phyloP scores from a whole-genome alignment of 805 yeast genomes.

The Saturnispora sekii region DNA sequence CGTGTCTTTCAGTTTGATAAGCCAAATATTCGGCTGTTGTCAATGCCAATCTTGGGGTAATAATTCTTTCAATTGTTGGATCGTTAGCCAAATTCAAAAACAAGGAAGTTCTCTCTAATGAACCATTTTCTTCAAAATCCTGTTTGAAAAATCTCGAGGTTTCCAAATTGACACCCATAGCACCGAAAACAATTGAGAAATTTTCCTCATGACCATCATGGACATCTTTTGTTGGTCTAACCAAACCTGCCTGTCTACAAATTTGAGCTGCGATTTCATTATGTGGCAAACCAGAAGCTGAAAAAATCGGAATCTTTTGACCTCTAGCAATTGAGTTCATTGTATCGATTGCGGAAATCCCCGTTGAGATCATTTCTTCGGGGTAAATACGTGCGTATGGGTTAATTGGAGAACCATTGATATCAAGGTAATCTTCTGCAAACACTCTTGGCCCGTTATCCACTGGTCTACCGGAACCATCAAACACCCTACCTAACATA shows the following conservation, averaged over 20 bases:
- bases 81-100: constrained; percentile 97
- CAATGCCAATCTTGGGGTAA: constrained; percentile 97
- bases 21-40: constrained; percentile 98
- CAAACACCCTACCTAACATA: constrained; percentile 94
- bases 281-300: constrained; percentile 99
- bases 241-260: constrained; percentile 99
- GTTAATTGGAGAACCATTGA: constrained; percentile 97
- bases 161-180: constrained; percentile 99
- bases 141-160: constrained; percentile 98
- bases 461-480: constrained; percentile 97
- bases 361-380: constrained; percentile 99
- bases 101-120: constrained; percentile 93
- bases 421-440: constrained; percentile 97
- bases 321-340: constrained; percentile 99
- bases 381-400: constrained; percentile 98
- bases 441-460: constrained; percentile 97
- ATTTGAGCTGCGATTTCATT: constrained; percentile 99
- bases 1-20: constrained; percentile 98
- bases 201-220: constrained; percentile 99
- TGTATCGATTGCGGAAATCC: constrained; percentile 96
- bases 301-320: constrained; percentile 97
- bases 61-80: constrained; percentile 98
- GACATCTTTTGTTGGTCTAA: constrained; percentile 98
- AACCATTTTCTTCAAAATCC: constrained; percentile 98
- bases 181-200: constrained; percentile 98